Conservation (phyloP, 306 rosid genomes). For the Pueraria montana region DNA sequence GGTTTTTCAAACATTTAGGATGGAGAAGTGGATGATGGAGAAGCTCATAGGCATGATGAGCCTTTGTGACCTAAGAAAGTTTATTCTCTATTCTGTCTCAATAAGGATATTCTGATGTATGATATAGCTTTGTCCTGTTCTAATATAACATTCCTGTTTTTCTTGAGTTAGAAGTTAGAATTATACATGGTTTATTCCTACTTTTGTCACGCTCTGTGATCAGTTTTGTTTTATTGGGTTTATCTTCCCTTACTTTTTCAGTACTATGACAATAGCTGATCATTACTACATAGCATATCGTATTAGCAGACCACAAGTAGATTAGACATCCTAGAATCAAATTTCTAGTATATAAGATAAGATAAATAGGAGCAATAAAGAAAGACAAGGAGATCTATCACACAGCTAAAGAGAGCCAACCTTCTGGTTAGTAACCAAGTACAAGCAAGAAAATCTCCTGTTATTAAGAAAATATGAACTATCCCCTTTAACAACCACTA, state of each 20-base stretch:
- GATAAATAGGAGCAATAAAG: background rate
- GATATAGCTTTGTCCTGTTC: too few relatives aligned
- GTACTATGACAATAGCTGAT: constrained; percentile 26
- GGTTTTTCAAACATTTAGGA: too few relatives aligned
- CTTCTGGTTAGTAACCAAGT: constrained; percentile 21
- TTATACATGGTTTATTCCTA: too few relatives aligned
- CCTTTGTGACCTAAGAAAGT: too few relatives aligned
- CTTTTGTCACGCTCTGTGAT: constrained; percentile 13
- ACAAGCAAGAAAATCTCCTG: background rate
- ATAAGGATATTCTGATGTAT: too few relatives aligned
- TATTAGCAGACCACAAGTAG: constrained; percentile 34
- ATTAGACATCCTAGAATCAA: background rate
- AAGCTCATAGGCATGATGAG: too few relatives aligned
- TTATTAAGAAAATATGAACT: too few relatives aligned
- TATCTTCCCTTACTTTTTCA: constrained; percentile 12
- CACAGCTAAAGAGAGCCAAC: background rate
- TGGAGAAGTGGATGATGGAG: too few relatives aligned
- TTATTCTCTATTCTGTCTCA: too few relatives aligned
- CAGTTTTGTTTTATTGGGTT: constrained; percentile 32
- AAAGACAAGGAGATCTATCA: constrained; percentile 14
- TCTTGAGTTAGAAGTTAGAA: too few relatives aligned
- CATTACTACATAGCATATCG: constrained; percentile 32
- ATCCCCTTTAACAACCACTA: too few relatives aligned
- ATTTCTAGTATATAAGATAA: background rate
- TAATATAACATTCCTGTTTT: too few relatives aligned